phyloP scores from a whole-genome alignment of 164 flowering plant genomes.

The Chimonanthus praecox region DNA sequence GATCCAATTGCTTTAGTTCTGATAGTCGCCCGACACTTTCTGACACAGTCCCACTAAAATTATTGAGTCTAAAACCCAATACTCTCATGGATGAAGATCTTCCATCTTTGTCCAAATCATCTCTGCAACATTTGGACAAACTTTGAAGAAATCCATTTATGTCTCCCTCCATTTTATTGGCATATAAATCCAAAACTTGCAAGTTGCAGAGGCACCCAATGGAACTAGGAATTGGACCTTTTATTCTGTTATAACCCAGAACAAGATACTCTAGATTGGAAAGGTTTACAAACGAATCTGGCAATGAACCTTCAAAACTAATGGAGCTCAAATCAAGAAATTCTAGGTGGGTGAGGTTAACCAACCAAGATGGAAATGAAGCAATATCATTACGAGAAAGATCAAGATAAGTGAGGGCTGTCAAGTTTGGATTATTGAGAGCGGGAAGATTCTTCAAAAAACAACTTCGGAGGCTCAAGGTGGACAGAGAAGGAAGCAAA shows the following conservation, averaged over 20 bases:
- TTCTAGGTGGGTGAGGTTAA: not conserved
- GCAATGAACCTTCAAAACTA: not conserved
- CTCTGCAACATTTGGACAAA: too few relatives aligned
- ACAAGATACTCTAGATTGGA: not conserved
- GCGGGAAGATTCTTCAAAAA: not conserved
- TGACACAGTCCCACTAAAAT: not conserved
- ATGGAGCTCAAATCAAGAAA: not conserved
- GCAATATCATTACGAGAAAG: not conserved
- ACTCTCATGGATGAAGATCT: too few relatives aligned
- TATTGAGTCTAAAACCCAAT: not conserved
- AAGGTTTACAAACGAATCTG: not conserved
- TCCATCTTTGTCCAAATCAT: too few relatives aligned
- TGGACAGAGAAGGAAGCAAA: constrained; percentile 10
- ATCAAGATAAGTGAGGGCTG: not conserved
- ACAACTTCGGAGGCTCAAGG: not conserved
- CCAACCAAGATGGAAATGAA: not conserved
- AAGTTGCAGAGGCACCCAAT: too few relatives aligned
- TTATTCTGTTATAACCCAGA: not conserved
- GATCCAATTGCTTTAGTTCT: not conserved
- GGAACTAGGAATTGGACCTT: too few relatives aligned
- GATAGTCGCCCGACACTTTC: not conserved
- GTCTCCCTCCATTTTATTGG: too few relatives aligned
- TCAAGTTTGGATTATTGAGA: not conserved
- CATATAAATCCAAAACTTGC: too few relatives aligned
- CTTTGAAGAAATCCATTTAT: too few relatives aligned